A percentile compares a stretch with the other conserved stretches of the same genome.
These are phyloP conservation scores for Monilinia fructigena DNA, from an alignment of 2,329 filamentous ascomycete genomes.

Conservation along the genomic window DNA sequence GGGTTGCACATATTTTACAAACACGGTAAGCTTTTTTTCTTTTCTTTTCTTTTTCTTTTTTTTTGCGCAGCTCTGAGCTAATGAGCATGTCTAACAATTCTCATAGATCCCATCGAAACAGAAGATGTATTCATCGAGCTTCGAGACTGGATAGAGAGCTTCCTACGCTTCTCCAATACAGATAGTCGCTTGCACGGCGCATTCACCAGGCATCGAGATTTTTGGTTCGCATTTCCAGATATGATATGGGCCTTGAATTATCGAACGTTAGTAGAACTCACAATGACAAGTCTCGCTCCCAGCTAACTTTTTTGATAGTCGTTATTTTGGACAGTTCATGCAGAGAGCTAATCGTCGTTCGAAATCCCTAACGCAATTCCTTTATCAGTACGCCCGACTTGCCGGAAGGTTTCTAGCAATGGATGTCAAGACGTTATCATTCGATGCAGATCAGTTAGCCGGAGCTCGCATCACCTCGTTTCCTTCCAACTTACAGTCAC, in stretches of 20 bases:
- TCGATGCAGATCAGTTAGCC: conserved; percentile 39
- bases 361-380: conserved; percentile 35
- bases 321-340: conserved; percentile 39
- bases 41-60: conserved; percentile 20
- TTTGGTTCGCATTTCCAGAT: conserved; percentile 55
- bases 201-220: conserved; percentile 46
- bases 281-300: neutral
- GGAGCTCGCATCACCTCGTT: conserved; percentile 47
- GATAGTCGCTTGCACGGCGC: conserved; percentile 45
- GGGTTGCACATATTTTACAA: conserved; percentile 40
- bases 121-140: conserved; percentile 48
- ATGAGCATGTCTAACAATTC: conserved; percentile 32
- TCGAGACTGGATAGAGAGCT: conserved; percentile 52
- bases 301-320: conserved; percentile 32
- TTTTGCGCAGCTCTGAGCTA: neutral
- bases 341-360: conserved; percentile 30
- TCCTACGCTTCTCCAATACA: conserved; percentile 45
- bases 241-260: conserved; percentile 46
- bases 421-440: conserved; percentile 45
- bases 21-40: conserved; percentile 41
- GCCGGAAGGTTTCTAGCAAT: conserved; percentile 53
- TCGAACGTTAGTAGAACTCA: conserved; percentile 44
- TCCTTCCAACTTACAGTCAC: conserved; percentile 47
- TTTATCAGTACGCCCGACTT: conserved; percentile 46
- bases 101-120: conserved; percentile 46